Evolutionary conservation across 176 grass and related monocot species (phyloP).

Genomic region (Aegilops bicornis): DNA sequence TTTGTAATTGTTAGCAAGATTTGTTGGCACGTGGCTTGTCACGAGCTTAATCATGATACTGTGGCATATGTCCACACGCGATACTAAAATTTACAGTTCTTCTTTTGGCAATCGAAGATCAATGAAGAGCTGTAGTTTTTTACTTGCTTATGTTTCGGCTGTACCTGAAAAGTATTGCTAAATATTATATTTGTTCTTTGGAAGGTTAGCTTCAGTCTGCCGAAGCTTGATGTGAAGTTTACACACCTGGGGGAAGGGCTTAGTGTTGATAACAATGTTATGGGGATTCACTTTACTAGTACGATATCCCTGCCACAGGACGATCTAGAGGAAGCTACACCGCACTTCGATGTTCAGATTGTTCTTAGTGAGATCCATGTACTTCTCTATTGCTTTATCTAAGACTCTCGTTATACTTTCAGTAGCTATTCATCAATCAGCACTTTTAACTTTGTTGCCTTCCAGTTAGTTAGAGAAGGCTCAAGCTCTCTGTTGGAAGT

Average conservation of each 20-base stretch:
- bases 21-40: neutral
- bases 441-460: slow-evolving; percentile 35
- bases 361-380: slow-evolving; percentile 99
- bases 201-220: slow-evolving; percentile 99
- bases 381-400: slow-evolving; percentile 33
- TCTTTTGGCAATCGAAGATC: neutral
- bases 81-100: slow-evolving; percentile 7
- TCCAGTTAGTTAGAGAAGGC: slow-evolving; percentile 87
- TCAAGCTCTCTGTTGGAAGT: slow-evolving; percentile 86
- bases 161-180: slow-evolving; percentile 42
- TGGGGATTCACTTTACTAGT: slow-evolving; percentile 80
- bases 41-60: neutral
- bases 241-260: slow-evolving; percentile 76
- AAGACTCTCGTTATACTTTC: slow-evolving; percentile 18
- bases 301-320: slow-evolving; percentile 66
- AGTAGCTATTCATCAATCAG: slow-evolving; percentile 19
- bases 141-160: neutral
- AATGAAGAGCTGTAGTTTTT: slow-evolving; percentile 11
- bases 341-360: slow-evolving; percentile 93
- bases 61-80: neutral
- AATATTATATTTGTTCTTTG: slow-evolving; percentile 89
- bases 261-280: slow-evolving; percentile 85
- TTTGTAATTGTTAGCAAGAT: slow-evolving; percentile 9
- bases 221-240: slow-evolving; percentile 97
- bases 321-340: slow-evolving; percentile 65